Evolutionary conservation across 139 green algal genomes (phyloP).

Genomic region (Haematococcus lacustris): DNA sequence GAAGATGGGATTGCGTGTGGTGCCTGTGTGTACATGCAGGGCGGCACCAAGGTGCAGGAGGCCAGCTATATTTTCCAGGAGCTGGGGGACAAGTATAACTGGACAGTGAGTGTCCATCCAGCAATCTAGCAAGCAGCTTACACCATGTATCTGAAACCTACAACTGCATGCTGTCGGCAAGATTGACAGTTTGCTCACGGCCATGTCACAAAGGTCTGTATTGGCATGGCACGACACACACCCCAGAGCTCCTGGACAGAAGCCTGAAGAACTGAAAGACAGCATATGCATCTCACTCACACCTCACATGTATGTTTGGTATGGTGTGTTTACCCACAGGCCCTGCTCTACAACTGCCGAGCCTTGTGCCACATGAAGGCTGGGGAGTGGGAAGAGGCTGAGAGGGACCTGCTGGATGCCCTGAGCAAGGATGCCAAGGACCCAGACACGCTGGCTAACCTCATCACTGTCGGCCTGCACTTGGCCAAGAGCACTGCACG

Average conservation of each 20-base stretch:
- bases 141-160: too few relatives aligned
- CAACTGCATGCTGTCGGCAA: too few relatives aligned
- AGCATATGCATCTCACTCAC: too few relatives aligned
- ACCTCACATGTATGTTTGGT: too few relatives aligned
- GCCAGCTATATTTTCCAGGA: slow-evolving; percentile 94
- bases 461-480: slow-evolving; percentile 74
- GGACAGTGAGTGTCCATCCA: slow-evolving; percentile 69
- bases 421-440: slow-evolving; percentile 82
- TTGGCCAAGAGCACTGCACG: slow-evolving; percentile 71
- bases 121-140: too few relatives aligned
- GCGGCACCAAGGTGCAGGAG: slow-evolving; percentile 91
- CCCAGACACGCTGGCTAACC: slow-evolving; percentile 88
- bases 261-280: too few relatives aligned
- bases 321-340: too few relatives aligned
- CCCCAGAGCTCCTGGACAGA: too few relatives aligned
- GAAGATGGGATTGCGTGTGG: too few relatives aligned
- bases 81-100: slow-evolving; percentile 91
- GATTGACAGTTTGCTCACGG: too few relatives aligned
- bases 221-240: too few relatives aligned
- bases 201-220: too few relatives aligned
- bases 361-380: slow-evolving; percentile 88
- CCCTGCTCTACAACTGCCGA: slow-evolving; percentile 75
- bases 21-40: slow-evolving; percentile 53
- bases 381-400: slow-evolving; percentile 66
- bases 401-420: slow-evolving; percentile 68